These are phyloP conservation scores for Elaeis guineensis DNA, from an alignment of 176 grass and related monocot species.

Conservation along the genomic window DNA sequence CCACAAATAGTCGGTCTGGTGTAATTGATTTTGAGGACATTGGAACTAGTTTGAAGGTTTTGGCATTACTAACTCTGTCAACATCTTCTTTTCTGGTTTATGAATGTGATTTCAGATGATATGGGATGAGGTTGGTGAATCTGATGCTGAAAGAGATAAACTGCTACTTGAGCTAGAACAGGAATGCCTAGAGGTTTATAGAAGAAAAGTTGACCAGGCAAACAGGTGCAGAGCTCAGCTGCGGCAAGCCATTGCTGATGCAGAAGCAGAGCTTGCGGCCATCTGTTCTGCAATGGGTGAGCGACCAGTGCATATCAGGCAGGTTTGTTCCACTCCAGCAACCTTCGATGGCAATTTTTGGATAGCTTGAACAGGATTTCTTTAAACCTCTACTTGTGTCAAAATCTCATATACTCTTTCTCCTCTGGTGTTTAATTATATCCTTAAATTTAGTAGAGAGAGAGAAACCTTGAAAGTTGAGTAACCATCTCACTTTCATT, in stretches of 20 bases:
- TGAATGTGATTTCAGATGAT: slow-evolving; percentile 24
- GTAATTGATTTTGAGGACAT: too few relatives aligned
- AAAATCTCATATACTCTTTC: too few relatives aligned
- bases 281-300: slow-evolving; percentile 57
- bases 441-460: too few relatives aligned
- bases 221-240: slow-evolving; percentile 56
- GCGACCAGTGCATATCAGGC: slow-evolving; percentile 31
- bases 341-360: too few relatives aligned
- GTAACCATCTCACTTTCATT: too few relatives aligned
- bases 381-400: too few relatives aligned
- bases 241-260: slow-evolving; percentile 51
- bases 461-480: too few relatives aligned
- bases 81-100: background rate
- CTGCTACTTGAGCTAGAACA: slow-evolving; percentile 54
- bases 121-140: slow-evolving; percentile 65
- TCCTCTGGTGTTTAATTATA: too few relatives aligned
- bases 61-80: too few relatives aligned
- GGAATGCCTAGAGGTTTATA: slow-evolving; percentile 50
- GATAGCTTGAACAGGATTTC: too few relatives aligned
- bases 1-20: too few relatives aligned
- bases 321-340: slow-evolving; percentile 29
- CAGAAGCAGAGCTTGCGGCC: slow-evolving; percentile 48
- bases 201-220: slow-evolving; percentile 60
- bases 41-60: too few relatives aligned
- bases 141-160: slow-evolving; percentile 36